Evolutionary conservation across 768 basidiomycete genomes (phyloP).

Genomic region (Austroboletus festivus): DNA sequence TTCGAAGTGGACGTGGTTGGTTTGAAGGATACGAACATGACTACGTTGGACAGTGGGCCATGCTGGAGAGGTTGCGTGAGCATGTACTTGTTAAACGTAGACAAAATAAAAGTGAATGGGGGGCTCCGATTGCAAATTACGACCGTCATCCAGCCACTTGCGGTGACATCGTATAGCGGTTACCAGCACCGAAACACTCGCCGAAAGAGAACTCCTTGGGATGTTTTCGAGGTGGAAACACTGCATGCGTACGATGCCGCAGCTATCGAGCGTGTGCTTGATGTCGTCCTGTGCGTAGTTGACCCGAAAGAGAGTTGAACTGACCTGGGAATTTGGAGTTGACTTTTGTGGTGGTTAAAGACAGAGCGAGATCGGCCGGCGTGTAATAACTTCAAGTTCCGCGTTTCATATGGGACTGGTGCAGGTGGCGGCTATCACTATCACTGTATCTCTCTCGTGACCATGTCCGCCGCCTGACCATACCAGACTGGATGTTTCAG

Average conservation of each 20-base stretch:
- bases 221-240: constrained; percentile 14
- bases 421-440: too few relatives aligned
- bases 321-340: not conserved
- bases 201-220: not conserved
- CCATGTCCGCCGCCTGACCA: not conserved
- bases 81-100: not conserved
- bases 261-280: constrained; percentile 23
- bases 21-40: too few relatives aligned
- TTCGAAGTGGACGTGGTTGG: too few relatives aligned
- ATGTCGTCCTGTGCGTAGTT: constrained; percentile 20
- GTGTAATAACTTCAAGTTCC: not conserved
- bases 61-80: not conserved
- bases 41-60: too few relatives aligned
- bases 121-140: constrained; percentile 30
- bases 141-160: constrained; percentile 22
- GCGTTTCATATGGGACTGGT: not conserved
- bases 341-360: not conserved
- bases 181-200: constrained; percentile 12
- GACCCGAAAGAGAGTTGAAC: not conserved
- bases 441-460: not conserved
- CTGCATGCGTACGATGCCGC: constrained; percentile 9
- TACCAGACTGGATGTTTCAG: not conserved
- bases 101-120: not conserved
- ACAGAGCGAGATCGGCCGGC: not conserved
- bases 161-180: constrained; percentile 14